These are phyloP conservation scores for Platanthera guangdongensis DNA, from an alignment of 106 monocot species.

Conservation along the genomic window DNA sequence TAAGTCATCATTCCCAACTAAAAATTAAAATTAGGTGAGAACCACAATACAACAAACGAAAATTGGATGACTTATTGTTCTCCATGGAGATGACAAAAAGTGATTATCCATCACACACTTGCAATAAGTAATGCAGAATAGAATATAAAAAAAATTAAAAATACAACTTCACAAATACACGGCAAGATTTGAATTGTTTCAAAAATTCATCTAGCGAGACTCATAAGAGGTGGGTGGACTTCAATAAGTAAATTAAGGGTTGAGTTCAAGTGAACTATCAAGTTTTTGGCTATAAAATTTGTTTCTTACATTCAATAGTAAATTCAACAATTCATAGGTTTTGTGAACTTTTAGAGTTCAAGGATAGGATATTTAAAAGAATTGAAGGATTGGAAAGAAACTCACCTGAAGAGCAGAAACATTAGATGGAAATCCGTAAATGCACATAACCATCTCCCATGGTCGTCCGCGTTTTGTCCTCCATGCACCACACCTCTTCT, in stretches of 20 bases:
- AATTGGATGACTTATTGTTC: background rate
- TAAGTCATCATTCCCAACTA: background rate
- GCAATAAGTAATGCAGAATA: background rate
- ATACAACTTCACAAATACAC: background rate
- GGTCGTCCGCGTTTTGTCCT: conserved; percentile 72
- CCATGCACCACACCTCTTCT: conserved; percentile 65
- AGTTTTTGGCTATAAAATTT: background rate
- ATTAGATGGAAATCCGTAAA: conserved; percentile 84
- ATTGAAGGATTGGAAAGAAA: background rate
- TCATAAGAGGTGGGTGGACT: background rate
- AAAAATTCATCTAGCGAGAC: background rate
- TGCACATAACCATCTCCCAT: conserved; percentile 97
- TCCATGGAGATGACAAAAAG: background rate
- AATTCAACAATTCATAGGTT: background rate
- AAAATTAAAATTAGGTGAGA: background rate
- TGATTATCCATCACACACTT: background rate
- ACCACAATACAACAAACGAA: background rate
- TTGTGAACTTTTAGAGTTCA: background rate
- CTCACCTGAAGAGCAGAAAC: conserved; percentile 79
- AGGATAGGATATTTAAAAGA: background rate
- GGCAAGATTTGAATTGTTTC: background rate
- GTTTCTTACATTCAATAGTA: background rate
- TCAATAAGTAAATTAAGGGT: background rate
- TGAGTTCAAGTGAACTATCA: background rate
- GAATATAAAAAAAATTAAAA: background rate